A percentile compares a stretch with the other conserved stretches of the same genome.
Evolutionary conservation across 148 eudicot genomes (phyloP).

Genomic region (Chenopodium berlandieri): DNA sequence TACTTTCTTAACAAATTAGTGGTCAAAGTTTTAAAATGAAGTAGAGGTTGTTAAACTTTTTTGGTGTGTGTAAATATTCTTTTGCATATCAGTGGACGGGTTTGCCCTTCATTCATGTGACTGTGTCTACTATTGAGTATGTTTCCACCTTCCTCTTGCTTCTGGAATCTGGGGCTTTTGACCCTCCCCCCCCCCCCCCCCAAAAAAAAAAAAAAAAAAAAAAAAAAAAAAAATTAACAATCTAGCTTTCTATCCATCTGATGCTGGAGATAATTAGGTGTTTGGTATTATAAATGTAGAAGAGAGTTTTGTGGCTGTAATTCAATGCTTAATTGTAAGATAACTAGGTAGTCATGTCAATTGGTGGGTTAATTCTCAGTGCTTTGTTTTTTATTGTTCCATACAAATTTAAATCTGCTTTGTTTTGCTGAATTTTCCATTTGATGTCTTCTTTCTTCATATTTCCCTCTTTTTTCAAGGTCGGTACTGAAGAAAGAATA

Average conservation of each 20-base stretch:
- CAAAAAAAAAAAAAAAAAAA: too few species aligned
- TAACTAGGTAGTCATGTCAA: background rate
- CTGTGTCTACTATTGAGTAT: background rate
- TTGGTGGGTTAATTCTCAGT: background rate
- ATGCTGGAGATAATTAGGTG: background rate
- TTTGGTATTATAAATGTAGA: background rate
- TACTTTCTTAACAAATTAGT: too few species aligned
- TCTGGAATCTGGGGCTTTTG: background rate
- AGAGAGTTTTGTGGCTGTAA: background rate
- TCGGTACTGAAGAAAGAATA: conserved; percentile 85
- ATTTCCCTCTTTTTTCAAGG: conserved; percentile 40
- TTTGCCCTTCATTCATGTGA: background rate
- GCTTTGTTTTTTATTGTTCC: background rate
- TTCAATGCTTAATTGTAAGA: background rate
- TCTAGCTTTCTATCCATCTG: background rate
- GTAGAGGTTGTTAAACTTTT: background rate
- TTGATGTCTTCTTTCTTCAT: background rate
- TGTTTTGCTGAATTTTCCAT: background rate
- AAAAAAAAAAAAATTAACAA: background rate
- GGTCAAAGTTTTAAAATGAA: too few species aligned
- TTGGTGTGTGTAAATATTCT: background rate
- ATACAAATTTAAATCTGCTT: background rate
- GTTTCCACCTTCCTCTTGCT: background rate
- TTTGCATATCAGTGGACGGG: background rate
- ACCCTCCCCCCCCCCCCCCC: too few species aligned